Evolutionary conservation across 805 yeast genomes (phyloP), one percentile per base, ranked within the genome.

Genomic region (Zygosaccharomyces gambellarensis): DNA sequence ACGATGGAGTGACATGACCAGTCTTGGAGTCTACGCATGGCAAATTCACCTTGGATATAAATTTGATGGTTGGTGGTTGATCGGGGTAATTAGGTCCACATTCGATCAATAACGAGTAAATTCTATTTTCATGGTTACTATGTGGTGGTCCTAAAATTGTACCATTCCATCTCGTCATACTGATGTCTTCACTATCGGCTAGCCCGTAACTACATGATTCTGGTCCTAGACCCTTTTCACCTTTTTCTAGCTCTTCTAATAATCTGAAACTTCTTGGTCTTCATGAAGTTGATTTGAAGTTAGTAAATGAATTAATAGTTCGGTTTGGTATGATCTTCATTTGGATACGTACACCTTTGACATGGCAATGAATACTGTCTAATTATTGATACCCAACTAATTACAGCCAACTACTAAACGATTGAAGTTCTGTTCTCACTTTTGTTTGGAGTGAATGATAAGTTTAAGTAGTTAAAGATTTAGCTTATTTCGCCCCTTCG

Each of bases 131-230:
- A 67, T 92, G 97, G 25, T 80, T 73, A 44, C 82, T 80, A 62
- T 87, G 95, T 31, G 99, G 99, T 3, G 99, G 99, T 0, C 99
- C 99, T 56, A 94, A 74, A 46, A 94, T 92, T 30, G 99, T 94
- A 10, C 97, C 99, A 70, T 90, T 94, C 99, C 99, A 94, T 61
- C 85, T 71, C 9, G 96, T 86, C 95, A 94, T 88, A 45, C 90
- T 74, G 57, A 90, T 87, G 66, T 94, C 99, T 61, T 87, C 96
- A 54, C 85, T 82, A 61, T 88, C 92, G 22, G 88, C 82, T 42
- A 94, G 77, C 0, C 99, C 99, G 62, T 94, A 89, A 21, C 98
- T 92, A 67, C 96, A 90, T 12, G 96, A 87, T 68, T 94, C 98
- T 23, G 97, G 94, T 19, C 98, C 97, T 43, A 87, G 75, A 19